These are phyloP conservation scores for Rhodotorula sp. DNA, from an alignment of 1,284 basidiomycete species.

Conservation along the genomic window DNA sequence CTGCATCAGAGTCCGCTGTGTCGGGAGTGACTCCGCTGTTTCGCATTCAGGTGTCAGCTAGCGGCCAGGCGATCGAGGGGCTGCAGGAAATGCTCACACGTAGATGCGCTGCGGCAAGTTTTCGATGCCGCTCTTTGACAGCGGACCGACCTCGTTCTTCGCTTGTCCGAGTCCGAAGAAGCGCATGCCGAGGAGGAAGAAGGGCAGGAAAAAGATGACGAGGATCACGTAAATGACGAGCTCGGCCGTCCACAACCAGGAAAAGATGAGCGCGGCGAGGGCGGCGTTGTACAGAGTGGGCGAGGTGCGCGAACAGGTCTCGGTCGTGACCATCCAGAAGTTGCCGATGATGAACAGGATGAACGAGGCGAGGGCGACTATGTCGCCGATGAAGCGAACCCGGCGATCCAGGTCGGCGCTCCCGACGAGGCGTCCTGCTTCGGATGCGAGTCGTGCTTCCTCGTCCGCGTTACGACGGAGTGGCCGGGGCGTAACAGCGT, in stretches of 20 bases:
- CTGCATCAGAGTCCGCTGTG: not conserved
- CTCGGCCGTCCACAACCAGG: conserved; percentile 40
- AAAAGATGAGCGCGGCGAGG: conserved; percentile 37
- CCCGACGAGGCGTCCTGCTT: conserved; percentile 35
- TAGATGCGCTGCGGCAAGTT: conserved; percentile 35
- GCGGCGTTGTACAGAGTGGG: conserved; percentile 37
- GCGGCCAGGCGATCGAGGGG: no score
- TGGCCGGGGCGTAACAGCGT: conserved; percentile 26
- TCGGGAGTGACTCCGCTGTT: conserved; percentile 2
- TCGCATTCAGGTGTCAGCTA: not conserved
- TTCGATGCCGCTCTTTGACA: conserved; percentile 39
- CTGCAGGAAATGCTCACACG: conserved; percentile 4
- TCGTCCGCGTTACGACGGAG: conserved; percentile 22
- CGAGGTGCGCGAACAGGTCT: conserved; percentile 30
- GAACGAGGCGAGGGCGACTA: conserved; percentile 30
- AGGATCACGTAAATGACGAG: conserved; percentile 28
- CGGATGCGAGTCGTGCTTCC: conserved; percentile 14
- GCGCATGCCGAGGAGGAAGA: conserved; percentile 34
- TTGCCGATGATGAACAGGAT: conserved; percentile 43
- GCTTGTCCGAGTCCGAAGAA: conserved; percentile 39
- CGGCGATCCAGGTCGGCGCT: conserved; percentile 27
- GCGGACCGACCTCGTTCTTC: conserved; percentile 43
- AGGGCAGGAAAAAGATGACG: conserved; percentile 42
- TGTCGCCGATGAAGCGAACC: conserved; percentile 29
- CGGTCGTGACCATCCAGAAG: conserved; percentile 30